Conservation (phyloP, 2,329 filamentous ascomycete species). For the Diaporthe sp. region DNA sequence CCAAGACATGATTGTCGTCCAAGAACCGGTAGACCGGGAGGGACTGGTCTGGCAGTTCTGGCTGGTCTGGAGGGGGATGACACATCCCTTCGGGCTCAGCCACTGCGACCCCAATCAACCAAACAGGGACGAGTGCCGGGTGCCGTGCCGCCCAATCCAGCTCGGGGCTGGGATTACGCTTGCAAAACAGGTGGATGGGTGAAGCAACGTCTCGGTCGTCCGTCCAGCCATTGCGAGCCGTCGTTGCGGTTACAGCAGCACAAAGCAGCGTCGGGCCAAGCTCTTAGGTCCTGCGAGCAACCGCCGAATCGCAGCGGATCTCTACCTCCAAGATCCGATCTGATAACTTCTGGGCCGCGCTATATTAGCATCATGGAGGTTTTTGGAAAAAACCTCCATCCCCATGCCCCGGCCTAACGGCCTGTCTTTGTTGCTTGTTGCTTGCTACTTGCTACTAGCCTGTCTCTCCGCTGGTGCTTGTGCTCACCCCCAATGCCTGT, state of each 20-base stretch:
- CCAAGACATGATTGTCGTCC: conserved; percentile 5
- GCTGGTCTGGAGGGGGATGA: not conserved
- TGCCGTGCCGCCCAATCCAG: not conserved
- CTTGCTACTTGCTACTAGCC: not conserved
- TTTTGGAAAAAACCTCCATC: not conserved
- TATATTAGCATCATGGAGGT: not conserved
- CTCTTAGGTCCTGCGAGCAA: not conserved
- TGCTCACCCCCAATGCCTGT: not conserved
- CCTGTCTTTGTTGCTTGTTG: not conserved
- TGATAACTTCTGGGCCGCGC: conserved; percentile 5
- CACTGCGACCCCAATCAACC: not conserved
- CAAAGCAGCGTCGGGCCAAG: not conserved
- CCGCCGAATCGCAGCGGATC: not conserved
- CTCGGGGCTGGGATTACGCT: not conserved
- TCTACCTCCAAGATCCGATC: not conserved
- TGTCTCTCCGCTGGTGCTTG: not conserved
- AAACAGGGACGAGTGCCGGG: not conserved
- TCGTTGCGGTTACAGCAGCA: not conserved
- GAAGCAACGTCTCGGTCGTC: conserved; percentile 10
- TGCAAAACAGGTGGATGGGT: not conserved
- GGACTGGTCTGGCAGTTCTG: not conserved
- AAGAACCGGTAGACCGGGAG: conserved; percentile 5
- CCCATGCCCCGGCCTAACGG: not conserved
- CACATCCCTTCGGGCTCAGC: conserved; percentile 8
- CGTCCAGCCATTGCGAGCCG: not conserved